A percentile compares a stretch with the other conserved stretches of the same genome.
Conservation (phyloP, 2,329 filamentous ascomycete genomes). For the Aspergillus texensis region DNA sequence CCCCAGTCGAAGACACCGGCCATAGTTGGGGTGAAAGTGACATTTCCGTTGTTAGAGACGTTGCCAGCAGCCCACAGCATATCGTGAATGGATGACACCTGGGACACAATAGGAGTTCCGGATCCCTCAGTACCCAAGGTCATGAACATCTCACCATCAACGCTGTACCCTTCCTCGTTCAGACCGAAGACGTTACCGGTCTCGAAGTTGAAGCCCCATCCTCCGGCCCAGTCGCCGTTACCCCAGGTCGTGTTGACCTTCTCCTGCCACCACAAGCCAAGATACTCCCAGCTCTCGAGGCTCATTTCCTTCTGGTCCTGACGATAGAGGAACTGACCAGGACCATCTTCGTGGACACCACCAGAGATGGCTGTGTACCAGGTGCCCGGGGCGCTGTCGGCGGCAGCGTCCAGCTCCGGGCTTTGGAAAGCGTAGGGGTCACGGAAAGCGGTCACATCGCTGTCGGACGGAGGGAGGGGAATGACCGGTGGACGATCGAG, state of each 20-base stretch:
- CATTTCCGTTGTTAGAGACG: conserved; percentile 9
- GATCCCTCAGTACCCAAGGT: conserved; percentile 24
- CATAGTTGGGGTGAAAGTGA: conserved; percentile 21
- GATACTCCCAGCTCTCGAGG: conserved; percentile 25
- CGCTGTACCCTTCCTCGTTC: conserved; percentile 19
- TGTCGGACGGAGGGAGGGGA: conserved; percentile 22
- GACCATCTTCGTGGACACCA: conserved; percentile 19
- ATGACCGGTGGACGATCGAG: conserved; percentile 52
- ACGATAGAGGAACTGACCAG: conserved; percentile 22
- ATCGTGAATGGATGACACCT: conserved; percentile 21
- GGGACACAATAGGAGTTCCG: conserved; percentile 8
- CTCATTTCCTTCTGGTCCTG: conserved; percentile 17
- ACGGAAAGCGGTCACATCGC: conserved; percentile 23
- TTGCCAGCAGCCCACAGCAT: conserved; percentile 23
- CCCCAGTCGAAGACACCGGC: conserved; percentile 26
- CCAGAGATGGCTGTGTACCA: conserved; percentile 25
- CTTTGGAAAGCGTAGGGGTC: conserved; percentile 25
- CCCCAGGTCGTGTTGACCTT: conserved; percentile 23
- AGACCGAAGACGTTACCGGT: conserved; percentile 19
- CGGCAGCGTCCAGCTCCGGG: conserved; percentile 12
- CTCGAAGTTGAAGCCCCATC: conserved; percentile 26
- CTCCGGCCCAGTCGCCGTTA: conserved; percentile 22
- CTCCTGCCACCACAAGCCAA: conserved; percentile 24
- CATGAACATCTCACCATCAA: conserved; percentile 18
- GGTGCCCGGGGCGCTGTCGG: conserved; percentile 13